Evolutionary conservation across 257 asterid species (phyloP), one percentile per base, ranked within the genome.

Genomic region (Thymus quinquecostatus): DNA sequence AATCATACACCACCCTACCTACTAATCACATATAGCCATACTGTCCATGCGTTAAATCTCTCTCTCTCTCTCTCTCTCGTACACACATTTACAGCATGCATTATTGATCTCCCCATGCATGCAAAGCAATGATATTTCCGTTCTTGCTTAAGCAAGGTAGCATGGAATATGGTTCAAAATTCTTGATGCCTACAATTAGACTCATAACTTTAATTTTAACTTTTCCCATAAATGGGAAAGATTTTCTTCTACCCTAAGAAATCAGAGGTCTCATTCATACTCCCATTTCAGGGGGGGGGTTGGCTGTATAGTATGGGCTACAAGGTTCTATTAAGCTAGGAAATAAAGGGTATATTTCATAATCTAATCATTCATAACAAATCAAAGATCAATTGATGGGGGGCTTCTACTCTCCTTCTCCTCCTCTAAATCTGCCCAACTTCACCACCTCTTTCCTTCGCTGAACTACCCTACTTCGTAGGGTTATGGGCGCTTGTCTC

Each of bases 271-370:
- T 48, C 75, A 58, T 72, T 80, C 80, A 78, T n/a, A 78, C 51
- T 43, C 59, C 84, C 54, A 60, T 40, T 78, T 36, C 29, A 2
- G 79, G 74, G 69, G 55, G 60, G 70, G 70, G 71, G 47, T 54
- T 68, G 62, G 61, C 57, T 70, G 75, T 68, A 74, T 77, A 76
- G 81, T 68, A 74, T 77, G 79, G 81, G 83, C 80, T 49, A 55
- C 81, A 41, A 55, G 38, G 60, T 79, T 77, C 80, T 82, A 74
- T 74, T 70, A 80, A 78, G 80, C 77, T 80, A 69, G 61, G 45
- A 54, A 45, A 38, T 28, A 32, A 28, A 44, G 6, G 58, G 5
- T 27, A 29, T 70, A 36, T 36, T 58, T 49, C 36, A 45, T 56
- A 75, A 62, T 70, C 74, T 54, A 75, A 78, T 64, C 61, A 40